Conservation (phyloP, 768 basidiomycete genomes). For the Rhizopogon vinicolor region DNA sequence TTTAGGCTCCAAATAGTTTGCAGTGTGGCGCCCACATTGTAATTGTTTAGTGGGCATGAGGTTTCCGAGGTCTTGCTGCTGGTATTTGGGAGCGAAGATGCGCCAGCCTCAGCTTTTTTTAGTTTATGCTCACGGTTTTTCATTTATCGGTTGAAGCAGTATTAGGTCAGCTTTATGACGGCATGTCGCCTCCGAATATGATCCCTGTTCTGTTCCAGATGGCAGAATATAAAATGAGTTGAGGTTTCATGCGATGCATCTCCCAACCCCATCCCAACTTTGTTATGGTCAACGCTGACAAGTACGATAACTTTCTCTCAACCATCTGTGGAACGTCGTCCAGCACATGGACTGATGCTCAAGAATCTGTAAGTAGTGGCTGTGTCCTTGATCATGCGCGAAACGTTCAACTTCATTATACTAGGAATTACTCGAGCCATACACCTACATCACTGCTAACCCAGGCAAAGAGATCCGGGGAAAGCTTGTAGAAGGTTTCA, state of each 20-base stretch:
- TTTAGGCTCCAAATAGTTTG: too few relatives aligned
- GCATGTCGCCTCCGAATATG: conserved; percentile 1
- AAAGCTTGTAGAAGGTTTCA: conserved; percentile 87
- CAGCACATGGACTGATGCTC: conserved; percentile 9
- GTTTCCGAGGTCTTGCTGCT: too few relatives aligned
- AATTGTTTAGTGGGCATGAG: too few relatives aligned
- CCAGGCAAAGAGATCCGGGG: conserved; percentile 92
- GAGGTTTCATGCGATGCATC: not conserved
- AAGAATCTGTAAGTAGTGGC: conserved; percentile 20
- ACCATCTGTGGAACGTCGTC: conserved; percentile 26
- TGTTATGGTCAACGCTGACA: not conserved
- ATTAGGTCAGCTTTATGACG: not conserved
- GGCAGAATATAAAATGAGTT: not conserved
- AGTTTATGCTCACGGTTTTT: too few relatives aligned
- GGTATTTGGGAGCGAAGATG: too few relatives aligned
- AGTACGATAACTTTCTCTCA: conserved; percentile 39
- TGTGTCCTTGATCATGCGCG: not conserved
- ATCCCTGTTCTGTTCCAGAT: not conserved
- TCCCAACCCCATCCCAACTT: not conserved
- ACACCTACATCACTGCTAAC: conserved; percentile 73
- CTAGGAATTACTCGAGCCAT: conserved; percentile 77
- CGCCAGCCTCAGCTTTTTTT: too few relatives aligned
- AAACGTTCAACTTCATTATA: not conserved
- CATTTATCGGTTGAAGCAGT: too few relatives aligned
- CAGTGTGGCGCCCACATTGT: too few relatives aligned